Evolutionary conservation across 2,329 filamentous ascomycete genomes (phyloP), one percentile per base, ranked within the genome.

Genomic region (Aspergillus niger): DNA sequence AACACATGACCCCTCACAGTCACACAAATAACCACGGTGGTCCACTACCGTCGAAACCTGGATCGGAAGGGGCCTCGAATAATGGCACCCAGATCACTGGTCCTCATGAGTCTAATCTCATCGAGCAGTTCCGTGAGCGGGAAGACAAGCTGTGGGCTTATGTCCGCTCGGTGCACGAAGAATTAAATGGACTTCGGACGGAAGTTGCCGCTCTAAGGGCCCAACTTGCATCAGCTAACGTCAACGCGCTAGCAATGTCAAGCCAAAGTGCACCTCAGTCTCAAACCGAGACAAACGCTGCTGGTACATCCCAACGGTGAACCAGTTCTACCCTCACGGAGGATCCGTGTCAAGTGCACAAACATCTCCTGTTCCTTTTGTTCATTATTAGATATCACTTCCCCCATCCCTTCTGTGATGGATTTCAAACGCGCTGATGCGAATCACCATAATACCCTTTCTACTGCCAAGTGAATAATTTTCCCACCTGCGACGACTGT

Each of bases 91-190:
- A 66, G 30, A 62, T 61, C 36, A 43, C 63, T 6, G 55, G 58
- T 11, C 55, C 63, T 5, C 63, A 64, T 53, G 73, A 74, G 38
- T 47, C 69, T 17, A 68, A 57, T 48, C 67, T 69, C 24, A 61
- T 66, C 3, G 75, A 77, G 22, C 68, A 69, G 22, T 65, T 64
- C 59, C 70, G 73, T 28, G 73, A 75, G 52, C 70, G 72, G 20
- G 73, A 74, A 36, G 77, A 79, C 44, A 76, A 77, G 44, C 63
- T 81, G 3, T 81, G 79, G 79, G 69, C 75, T 28, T 78, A 79
- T 61, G 74, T 80, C 36, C 77, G 74, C 36, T 76, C 72, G 41
- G 72, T 81, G 49, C 77, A 80, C 53, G 74, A 78, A 8, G 73
- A 79, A 61, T 59, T 81, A 49, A 71, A 72, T 39, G 69, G 69